phyloP scores from a whole-genome alignment of 345 rosid species.

The Hibiscus tridactylites region DNA sequence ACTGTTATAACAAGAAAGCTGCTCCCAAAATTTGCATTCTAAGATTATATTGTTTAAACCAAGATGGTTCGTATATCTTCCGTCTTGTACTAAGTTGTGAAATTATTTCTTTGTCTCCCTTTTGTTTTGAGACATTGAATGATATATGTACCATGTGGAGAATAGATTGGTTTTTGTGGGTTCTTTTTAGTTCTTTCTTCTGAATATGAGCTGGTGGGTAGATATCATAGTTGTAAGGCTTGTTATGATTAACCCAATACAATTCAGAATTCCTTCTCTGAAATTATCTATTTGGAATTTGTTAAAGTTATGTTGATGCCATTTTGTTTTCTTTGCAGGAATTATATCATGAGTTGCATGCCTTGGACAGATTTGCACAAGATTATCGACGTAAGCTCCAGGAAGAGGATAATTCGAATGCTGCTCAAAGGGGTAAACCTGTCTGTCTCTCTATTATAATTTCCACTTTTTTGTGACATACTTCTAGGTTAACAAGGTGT shows the following conservation, averaged over 20 bases:
- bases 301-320: neutral
- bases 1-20: constrained; percentile 2
- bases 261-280: neutral
- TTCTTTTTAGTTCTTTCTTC: neutral
- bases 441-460: neutral
- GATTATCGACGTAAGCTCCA: constrained; percentile 88
- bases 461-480: too few relatives aligned
- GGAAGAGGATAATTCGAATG: constrained; percentile 74
- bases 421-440: constrained; percentile 59
- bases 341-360: constrained; percentile 88
- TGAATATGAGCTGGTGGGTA: neutral
- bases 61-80: neutral
- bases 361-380: constrained; percentile 96
- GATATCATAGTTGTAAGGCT: neutral
- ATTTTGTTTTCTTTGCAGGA: constrained; percentile 42
- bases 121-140: neutral
- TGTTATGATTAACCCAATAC: neutral
- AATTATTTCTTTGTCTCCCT: neutral
- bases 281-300: neutral
- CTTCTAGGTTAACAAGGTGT: neutral
- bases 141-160: neutral
- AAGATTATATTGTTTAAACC: neutral
- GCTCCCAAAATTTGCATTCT: neutral
- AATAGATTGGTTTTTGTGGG: neutral
- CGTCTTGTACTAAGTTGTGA: neutral